Percentiles rank a stretch among this genome's conserved stretches.
phyloP scores from a whole-genome alignment of 169 alveolate species.

The Plasmodium gonderi region DNA sequence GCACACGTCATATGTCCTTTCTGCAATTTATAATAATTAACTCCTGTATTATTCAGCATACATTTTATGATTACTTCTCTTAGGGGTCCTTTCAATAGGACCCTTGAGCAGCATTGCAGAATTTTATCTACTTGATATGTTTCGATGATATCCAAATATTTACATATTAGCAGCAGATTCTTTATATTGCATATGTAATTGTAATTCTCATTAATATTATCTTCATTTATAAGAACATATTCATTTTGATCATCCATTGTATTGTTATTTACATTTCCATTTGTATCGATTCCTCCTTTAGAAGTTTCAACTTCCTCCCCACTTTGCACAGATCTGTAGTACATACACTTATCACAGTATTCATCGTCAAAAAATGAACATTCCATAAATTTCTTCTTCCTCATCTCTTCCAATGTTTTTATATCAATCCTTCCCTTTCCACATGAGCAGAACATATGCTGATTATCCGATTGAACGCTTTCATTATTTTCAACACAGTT shows the following conservation, averaged over 20 bases:
- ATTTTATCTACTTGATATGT: slow-evolving; percentile 67
- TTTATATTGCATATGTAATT: slow-evolving; percentile 63
- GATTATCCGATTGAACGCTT: slow-evolving; percentile 33
- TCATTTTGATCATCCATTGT: background rate
- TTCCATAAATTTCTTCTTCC: slow-evolving; percentile 30
- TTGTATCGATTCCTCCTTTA: background rate
- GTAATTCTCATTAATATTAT: slow-evolving; percentile 66
- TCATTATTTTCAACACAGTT: slow-evolving; percentile 58
- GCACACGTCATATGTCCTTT: slow-evolving; percentile 73
- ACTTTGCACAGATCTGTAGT: slow-evolving; percentile 15
- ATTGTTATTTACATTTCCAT: background rate
- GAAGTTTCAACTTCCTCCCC: background rate
- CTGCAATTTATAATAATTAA: slow-evolving; percentile 65
- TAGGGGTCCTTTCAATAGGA: slow-evolving; percentile 47
- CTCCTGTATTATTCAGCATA: slow-evolving; percentile 61
- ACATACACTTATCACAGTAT: slow-evolving; percentile 51
- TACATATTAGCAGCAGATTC: slow-evolving; percentile 46
- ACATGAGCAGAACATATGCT: slow-evolving; percentile 23
- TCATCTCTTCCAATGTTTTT: slow-evolving; percentile 14
- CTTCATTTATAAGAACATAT: slow-evolving; percentile 49
- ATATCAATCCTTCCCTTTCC: slow-evolving; percentile 34
- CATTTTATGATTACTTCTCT: slow-evolving; percentile 70
- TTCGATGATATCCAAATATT: slow-evolving; percentile 59
- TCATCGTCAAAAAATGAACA: slow-evolving; percentile 40
- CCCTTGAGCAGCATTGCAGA: slow-evolving; percentile 33